phyloP scores from a whole-genome alignment of 2,329 filamentous ascomycete genomes.

The Calonectria ilicicola region DNA sequence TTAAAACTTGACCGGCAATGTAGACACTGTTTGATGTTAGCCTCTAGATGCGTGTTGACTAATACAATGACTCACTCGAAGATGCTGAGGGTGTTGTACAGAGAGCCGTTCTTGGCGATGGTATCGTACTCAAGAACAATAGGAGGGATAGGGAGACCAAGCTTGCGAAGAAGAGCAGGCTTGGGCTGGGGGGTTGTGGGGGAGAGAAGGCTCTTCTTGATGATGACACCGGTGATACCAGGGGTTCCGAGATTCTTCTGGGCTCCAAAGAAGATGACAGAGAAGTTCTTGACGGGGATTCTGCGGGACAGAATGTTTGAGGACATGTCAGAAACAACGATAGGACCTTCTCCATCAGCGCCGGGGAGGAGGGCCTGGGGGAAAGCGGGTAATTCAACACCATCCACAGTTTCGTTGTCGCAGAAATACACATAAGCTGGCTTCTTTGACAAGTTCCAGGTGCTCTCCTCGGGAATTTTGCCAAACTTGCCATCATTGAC shows the following conservation, averaged over 20 bases:
- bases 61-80: slow-evolving; percentile 72
- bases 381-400: slow-evolving; percentile 86
- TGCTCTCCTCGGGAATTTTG: slow-evolving; percentile 80
- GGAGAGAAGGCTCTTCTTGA: slow-evolving; percentile 84
- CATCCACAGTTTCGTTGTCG: slow-evolving; percentile 94
- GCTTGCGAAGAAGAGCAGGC: slow-evolving; percentile 75
- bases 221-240: slow-evolving; percentile 86
- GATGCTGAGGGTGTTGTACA: slow-evolving; percentile 96
- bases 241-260: slow-evolving; percentile 94
- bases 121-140: slow-evolving; percentile 86
- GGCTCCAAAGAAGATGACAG: slow-evolving; percentile 89
- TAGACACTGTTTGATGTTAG: slow-evolving; percentile 71
- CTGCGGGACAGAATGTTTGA: slow-evolving; percentile 91
- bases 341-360: slow-evolving; percentile 72
- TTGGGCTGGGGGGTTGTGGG: slow-evolving; percentile 74
- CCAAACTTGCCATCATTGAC: slow-evolving; percentile 86
- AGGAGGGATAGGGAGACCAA: slow-evolving; percentile 83
- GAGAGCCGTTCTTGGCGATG: slow-evolving; percentile 90
- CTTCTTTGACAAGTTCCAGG: slow-evolving; percentile 79
- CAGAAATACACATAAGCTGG: slow-evolving; percentile 88
- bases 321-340: slow-evolving; percentile 93
- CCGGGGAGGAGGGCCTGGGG: slow-evolving; percentile 72
- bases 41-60: background rate
- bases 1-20: slow-evolving; percentile 89
- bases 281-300: slow-evolving; percentile 83